These are phyloP conservation scores for Ascocoryne sarcoides DNA, from an alignment of 2,329 filamentous ascomycete genomes.

Conservation along the genomic window DNA sequence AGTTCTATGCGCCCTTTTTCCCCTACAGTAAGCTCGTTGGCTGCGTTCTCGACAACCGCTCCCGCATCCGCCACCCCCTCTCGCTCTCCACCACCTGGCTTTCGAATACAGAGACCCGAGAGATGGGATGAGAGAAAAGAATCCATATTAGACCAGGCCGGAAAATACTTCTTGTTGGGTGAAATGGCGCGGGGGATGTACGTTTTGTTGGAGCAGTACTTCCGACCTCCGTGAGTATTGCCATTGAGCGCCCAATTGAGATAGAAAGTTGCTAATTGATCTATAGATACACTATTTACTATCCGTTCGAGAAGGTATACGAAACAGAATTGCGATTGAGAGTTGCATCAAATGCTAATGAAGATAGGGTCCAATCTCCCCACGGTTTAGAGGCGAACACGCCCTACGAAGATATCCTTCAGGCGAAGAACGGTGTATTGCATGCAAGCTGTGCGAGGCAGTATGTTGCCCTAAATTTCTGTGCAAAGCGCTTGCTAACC, in stretches of 20 bases:
- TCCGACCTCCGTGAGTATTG: conserved; percentile 81
- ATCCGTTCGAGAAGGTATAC: conserved; percentile 89
- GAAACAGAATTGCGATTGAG: conserved; percentile 9
- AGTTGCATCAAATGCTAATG: conserved; percentile 16
- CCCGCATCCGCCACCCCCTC: conserved; percentile 51
- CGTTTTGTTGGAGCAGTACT: conserved; percentile 93
- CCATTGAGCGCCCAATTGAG: conserved; percentile 17
- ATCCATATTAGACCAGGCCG: conserved; percentile 69
- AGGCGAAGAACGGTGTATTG: conserved; percentile 97
- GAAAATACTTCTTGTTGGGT: conserved; percentile 89
- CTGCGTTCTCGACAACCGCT: conserved; percentile 24
- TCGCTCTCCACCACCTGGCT: conserved; percentile 71
- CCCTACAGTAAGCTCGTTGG: conserved; percentile 11
- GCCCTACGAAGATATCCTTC: conserved; percentile 92
- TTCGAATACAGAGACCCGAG: conserved; percentile 65
- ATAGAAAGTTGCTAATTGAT: conserved; percentile 22
- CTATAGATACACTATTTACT: conserved; percentile 89
- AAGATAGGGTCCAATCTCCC: conserved; percentile 79
- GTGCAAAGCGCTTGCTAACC: conserved; percentile 9
- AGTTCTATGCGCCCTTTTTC: conserved; percentile 20
- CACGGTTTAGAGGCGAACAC: conserved; percentile 96
- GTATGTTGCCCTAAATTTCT: conserved; percentile 30
- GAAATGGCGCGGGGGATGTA: conserved; percentile 99
- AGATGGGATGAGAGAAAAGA: conserved; percentile 77
- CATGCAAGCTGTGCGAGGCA: conserved; percentile 98